Conservation (phyloP, 2,329 filamentous ascomycete species). For the Scedosporium boydii region DNA sequence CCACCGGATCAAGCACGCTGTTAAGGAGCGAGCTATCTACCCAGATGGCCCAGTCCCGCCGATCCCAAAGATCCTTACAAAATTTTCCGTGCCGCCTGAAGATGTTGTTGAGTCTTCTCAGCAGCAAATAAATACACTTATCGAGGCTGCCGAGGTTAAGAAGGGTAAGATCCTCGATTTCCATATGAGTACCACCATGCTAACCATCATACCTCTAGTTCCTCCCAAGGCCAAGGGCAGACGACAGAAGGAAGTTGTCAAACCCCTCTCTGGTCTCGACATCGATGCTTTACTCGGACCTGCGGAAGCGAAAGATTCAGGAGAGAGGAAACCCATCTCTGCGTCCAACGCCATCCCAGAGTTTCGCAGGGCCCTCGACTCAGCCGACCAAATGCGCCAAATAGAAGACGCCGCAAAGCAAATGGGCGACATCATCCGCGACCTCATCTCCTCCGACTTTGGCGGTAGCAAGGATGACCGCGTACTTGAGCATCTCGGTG, state of each 20-base stretch:
- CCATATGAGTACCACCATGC: not conserved
- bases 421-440: conserved; percentile 61
- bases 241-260: conserved; percentile 58
- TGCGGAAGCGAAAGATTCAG: not conserved
- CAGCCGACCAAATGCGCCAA: conserved; percentile 47
- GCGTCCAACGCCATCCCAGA: conserved; percentile 75
- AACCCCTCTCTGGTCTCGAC: conserved; percentile 84
- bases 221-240: conserved; percentile 70
- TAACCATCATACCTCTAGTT: conserved; percentile 38
- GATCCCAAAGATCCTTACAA: conserved; percentile 54
- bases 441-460: conserved; percentile 61
- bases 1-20: conserved; percentile 81
- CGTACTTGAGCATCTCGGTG: conserved; percentile 65
- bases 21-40: conserved; percentile 72
- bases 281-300: conserved; percentile 63
- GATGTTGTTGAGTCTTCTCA: conserved; percentile 51
- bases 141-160: conserved; percentile 68
- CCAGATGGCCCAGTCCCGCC: conserved; percentile 55
- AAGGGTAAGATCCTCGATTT: conserved; percentile 43
- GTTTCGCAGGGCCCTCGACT: conserved; percentile 70
- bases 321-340: conserved; percentile 25
- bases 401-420: conserved; percentile 63
- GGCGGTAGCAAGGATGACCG: conserved; percentile 66
- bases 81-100: conserved; percentile 63
- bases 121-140: conserved; percentile 52